These are phyloP conservation scores for Pestalotiopsis fici DNA, from an alignment of 2,329 filamentous ascomycete species.

Conservation along the genomic window DNA sequence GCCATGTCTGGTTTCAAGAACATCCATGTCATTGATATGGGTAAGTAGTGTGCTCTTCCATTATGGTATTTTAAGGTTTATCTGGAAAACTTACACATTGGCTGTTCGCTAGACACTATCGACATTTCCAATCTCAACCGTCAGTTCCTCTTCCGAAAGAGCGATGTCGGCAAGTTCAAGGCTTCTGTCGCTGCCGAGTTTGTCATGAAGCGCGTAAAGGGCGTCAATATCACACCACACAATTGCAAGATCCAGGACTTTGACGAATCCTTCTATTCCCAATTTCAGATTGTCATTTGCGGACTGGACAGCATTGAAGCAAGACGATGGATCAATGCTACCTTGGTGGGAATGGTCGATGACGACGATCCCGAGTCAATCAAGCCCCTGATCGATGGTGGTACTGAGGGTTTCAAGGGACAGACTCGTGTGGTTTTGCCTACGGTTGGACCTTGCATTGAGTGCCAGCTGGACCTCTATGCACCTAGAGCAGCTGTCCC, in stretches of 20 bases:
- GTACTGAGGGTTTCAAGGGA: slow-evolving; percentile 97
- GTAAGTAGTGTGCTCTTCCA: slow-evolving; percentile 39
- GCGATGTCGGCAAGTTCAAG: slow-evolving; percentile 91
- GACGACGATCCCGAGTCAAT: slow-evolving; percentile 78
- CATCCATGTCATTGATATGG: slow-evolving; percentile 99
- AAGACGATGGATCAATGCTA: slow-evolving; percentile 97
- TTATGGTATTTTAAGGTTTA: not conserved
- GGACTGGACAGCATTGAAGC: slow-evolving; percentile 97
- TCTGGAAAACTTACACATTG: not conserved
- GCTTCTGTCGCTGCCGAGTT: slow-evolving; percentile 91
- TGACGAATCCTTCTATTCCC: slow-evolving; percentile 94
- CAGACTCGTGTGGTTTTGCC: slow-evolving; percentile 92
- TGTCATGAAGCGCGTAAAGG: slow-evolving; percentile 85
- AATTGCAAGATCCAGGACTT: slow-evolving; percentile 97
- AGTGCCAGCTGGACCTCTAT: slow-evolving; percentile 98
- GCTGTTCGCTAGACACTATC: slow-evolving; percentile 73
- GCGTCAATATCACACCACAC: slow-evolving; percentile 90
- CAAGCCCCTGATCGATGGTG: slow-evolving; percentile 94
- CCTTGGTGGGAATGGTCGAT: slow-evolving; percentile 87
- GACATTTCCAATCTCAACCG: slow-evolving; percentile 98
- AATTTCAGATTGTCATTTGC: slow-evolving; percentile 92
- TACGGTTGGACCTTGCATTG: slow-evolving; percentile 91
- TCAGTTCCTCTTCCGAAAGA: slow-evolving; percentile 91
- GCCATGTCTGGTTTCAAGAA: slow-evolving; percentile 94
- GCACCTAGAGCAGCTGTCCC: slow-evolving; percentile 96